These are phyloP conservation scores for Onygenales sp. DNA, from an alignment of 2,329 filamentous ascomycete genomes.

Conservation along the genomic window DNA sequence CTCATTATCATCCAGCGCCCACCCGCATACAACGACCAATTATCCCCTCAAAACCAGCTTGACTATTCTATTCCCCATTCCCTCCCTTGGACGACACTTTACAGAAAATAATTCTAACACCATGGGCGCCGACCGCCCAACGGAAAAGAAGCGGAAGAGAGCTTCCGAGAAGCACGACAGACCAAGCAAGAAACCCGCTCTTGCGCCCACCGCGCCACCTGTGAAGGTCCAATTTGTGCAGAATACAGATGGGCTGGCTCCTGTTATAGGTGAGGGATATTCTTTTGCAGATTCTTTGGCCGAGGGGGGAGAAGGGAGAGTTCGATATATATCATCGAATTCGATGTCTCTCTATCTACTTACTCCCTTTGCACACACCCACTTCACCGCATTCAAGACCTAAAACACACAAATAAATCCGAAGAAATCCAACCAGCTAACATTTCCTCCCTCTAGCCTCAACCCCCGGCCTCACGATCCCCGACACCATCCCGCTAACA, in stretches of 20 bases:
- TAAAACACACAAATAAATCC: background rate
- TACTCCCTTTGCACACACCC: background rate
- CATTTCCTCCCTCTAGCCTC: slow-evolving; percentile 9
- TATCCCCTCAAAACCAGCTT: background rate
- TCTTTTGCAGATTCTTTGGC: background rate
- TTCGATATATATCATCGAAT: background rate
- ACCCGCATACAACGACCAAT: no score
- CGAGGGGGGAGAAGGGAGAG: background rate
- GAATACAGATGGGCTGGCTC: slow-evolving; percentile 38
- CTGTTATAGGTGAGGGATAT: slow-evolving; percentile 36
- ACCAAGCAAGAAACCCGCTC: slow-evolving; percentile 41
- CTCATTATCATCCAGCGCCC: background rate
- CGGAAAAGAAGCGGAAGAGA: slow-evolving; percentile 45
- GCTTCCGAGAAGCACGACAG: slow-evolving; percentile 33
- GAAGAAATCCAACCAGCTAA: background rate
- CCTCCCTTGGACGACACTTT: background rate
- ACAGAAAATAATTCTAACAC: slow-evolving; percentile 1
- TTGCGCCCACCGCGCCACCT: slow-evolving; percentile 26
- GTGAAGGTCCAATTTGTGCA: slow-evolving; percentile 38
- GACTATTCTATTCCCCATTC: background rate
- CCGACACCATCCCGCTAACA: slow-evolving; percentile 24
- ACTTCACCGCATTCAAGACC: no score
- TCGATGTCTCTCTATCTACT: background rate
- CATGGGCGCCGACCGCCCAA: slow-evolving; percentile 24
- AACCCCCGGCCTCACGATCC: slow-evolving; percentile 18